phyloP scores from a whole-genome alignment of 139 green algal genomes.

The Closterium sp. region DNA sequence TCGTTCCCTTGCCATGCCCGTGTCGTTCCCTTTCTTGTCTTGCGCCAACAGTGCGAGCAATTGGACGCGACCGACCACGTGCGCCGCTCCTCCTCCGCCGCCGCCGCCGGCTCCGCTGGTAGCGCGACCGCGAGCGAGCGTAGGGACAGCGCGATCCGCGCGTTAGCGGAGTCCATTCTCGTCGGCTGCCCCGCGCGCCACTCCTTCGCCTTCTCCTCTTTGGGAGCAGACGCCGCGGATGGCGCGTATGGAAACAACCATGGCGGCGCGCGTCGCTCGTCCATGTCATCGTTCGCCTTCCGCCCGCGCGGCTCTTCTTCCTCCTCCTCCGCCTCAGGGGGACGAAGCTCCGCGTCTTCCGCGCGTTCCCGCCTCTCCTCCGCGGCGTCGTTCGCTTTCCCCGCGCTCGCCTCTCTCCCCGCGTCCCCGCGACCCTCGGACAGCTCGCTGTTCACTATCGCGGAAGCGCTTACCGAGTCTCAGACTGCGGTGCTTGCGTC shows the following conservation, averaged over 20 bases:
- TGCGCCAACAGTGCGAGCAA: background rate
- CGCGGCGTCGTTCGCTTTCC: background rate
- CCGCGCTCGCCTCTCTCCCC: background rate
- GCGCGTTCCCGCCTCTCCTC: background rate
- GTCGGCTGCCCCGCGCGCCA: background rate
- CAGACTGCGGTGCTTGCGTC: background rate
- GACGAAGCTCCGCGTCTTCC: background rate
- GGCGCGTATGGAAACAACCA: background rate
- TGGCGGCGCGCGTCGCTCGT: background rate
- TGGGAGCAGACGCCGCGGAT: background rate
- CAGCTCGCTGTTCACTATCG: background rate
- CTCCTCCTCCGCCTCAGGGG: background rate
- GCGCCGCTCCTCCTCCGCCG: background rate
- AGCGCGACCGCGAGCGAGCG: background rate
- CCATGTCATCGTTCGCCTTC: background rate
- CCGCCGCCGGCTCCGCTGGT: background rate
- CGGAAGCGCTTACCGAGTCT: background rate
- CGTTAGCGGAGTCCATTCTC: background rate
- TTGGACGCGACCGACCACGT: background rate
- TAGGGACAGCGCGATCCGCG: background rate
- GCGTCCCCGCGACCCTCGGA: background rate
- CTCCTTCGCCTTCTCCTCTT: background rate
- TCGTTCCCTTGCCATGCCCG: too few relatives aligned
- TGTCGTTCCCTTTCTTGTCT: too few relatives aligned
- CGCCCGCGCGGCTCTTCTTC: background rate